These are phyloP conservation scores for Sequoia sempervirens DNA, from an alignment of 75 land plant genomes.

Conservation along the genomic window DNA sequence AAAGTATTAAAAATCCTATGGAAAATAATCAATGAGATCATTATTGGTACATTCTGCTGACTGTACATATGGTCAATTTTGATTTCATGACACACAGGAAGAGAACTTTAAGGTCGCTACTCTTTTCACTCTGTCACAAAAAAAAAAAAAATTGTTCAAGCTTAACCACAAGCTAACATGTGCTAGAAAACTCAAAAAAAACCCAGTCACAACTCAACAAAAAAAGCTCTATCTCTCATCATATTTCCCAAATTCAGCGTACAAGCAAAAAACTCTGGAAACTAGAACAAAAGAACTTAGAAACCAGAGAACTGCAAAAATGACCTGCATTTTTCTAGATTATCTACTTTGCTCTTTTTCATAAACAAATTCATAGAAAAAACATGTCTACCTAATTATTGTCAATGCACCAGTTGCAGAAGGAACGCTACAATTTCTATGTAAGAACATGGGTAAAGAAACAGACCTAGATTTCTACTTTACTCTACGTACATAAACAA, in stretches of 20 bases:
- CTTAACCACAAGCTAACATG: not conserved
- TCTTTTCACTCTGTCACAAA: not conserved
- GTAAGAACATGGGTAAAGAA: not conserved
- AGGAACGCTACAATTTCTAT: not conserved
- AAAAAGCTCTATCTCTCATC: not conserved
- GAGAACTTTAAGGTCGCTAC: not conserved
- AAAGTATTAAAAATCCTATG: too few relatives aligned
- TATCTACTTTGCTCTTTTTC: not conserved
- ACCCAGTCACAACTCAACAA: not conserved
- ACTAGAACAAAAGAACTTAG: not conserved
- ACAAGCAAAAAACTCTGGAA: not conserved
- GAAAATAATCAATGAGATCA: too few relatives aligned
- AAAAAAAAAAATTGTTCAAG: not conserved
- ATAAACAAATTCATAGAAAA: not conserved
- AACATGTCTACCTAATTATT: not conserved
- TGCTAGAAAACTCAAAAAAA: not conserved
- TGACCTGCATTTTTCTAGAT: not conserved
- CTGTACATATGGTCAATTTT: too few relatives aligned
- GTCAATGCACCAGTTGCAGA: not conserved
- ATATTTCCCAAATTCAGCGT: not conserved
- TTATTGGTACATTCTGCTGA: too few relatives aligned
- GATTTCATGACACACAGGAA: not conserved
- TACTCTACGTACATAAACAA: not conserved
- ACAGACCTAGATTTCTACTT: constrained; percentile 43
- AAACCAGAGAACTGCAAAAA: not conserved